Base-by-base conservation (phyloP, 2,329 filamentous ascomycete species). In the Colletotrichum sp. region DNA sequence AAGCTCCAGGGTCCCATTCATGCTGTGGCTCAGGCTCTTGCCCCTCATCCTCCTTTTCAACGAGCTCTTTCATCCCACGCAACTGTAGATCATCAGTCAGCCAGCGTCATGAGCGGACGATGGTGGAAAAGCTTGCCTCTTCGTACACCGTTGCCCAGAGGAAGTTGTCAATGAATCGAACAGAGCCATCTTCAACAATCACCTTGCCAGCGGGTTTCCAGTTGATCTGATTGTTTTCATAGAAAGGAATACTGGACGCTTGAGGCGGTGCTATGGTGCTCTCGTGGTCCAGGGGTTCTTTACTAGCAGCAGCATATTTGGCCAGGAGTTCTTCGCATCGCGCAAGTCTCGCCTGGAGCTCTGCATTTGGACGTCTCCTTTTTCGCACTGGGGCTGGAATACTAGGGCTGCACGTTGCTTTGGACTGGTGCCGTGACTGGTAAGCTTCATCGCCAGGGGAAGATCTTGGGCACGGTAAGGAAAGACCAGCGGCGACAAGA, bases 361-460 rank as follows among this genome's bases (percentile, higher is more conserved):
- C 90, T 79, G 92, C 90, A 71, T 92, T 92, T 18, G 90, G 90
- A 59, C 90, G 85, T 77, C 89, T 86, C 49, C 90, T 87, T 83
- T 92, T 92, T 73, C 90, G 88, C 32, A 90, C 88, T 6, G 90
- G 90, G 5, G 90, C 90, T 2, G 90, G 90, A 18, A 89, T 92
- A 78, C 90, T 92, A 7, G 90, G 90, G 10, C 88, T 90, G 79
- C 90, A 92, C 72, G 87, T 87, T 8, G 66, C 67, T 49, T 70
- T 13, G 85, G 71, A 74, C 71, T 73, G 26, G 28, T 39, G 9
- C n/a, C 30, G 9, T 44, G n/a, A 12, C 10, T 16, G 18, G 65
- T 68, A 21, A 68, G 65, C 65, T 49, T 49, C 44, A 49, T 49
- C 44, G 10, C 13, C 2, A 15, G 28, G 24, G 26, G n/a, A 39